phyloP scores from a whole-genome alignment of 352 stramenopile genomes.

The Phytophthora pini region DNA sequence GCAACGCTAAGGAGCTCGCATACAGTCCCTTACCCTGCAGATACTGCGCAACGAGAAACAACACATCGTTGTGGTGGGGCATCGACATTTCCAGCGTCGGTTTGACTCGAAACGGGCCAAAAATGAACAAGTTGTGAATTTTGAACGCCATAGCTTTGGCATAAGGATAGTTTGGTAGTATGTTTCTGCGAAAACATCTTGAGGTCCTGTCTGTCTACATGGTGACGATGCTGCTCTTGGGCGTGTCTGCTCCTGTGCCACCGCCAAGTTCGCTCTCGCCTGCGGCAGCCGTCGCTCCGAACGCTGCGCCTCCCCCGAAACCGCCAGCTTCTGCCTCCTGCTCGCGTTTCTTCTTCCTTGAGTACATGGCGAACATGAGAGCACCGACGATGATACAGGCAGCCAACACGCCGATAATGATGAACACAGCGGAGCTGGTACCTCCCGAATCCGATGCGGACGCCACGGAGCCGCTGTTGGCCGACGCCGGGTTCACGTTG shows the following conservation, averaged over 20 bases:
- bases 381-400: conserved; percentile 69
- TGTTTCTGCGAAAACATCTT: conserved; percentile 25
- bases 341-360: conserved; percentile 74
- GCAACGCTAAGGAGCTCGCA: conserved; percentile 49
- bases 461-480: conserved; percentile 34
- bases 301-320: conserved; percentile 51
- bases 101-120: conserved; percentile 21
- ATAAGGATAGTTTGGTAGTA: conserved; percentile 43
- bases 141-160: conserved; percentile 20
- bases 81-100: conserved; percentile 22
- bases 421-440: conserved; percentile 65
- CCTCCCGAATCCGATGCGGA: conserved; percentile 36
- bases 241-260: conserved; percentile 54
- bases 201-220: conserved; percentile 56
- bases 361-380: conserved; percentile 78
- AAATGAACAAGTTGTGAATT: not conserved
- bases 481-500: conserved; percentile 17
- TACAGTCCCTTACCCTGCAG: conserved; percentile 48
- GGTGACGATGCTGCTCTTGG: conserved; percentile 80
- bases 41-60: conserved; percentile 64
- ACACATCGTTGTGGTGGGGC: conserved; percentile 36
- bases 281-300: conserved; percentile 32
- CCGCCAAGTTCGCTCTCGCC: conserved; percentile 28
- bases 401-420: conserved; percentile 70
- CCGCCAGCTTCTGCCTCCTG: conserved; percentile 53